Conservation (phyloP, 805 yeast species). For the Ogataea neopini region DNA sequence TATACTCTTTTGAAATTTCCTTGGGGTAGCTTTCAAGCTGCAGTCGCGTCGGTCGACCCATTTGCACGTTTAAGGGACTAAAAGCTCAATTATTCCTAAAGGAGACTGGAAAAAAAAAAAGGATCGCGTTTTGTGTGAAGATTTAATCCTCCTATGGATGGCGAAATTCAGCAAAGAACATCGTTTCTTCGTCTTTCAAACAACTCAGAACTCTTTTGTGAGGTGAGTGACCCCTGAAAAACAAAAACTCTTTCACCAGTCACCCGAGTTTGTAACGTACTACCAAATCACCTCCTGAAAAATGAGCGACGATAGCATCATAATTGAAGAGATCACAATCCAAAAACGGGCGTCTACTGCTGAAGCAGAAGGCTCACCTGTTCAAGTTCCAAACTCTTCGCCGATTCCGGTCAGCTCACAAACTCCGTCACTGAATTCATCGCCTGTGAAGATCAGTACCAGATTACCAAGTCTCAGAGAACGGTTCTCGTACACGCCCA, state of each 20-base stretch:
- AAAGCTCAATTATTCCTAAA: background rate
- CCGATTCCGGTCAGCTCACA: conserved; percentile 29
- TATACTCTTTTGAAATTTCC: background rate
- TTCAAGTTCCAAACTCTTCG: conserved; percentile 55
- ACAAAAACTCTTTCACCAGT: background rate
- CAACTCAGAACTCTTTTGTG: background rate
- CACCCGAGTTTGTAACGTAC: background rate
- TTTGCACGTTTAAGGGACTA: background rate
- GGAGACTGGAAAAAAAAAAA: background rate
- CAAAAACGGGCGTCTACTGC: conserved; percentile 3
- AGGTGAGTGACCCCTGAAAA: background rate
- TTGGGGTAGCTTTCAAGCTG: background rate
- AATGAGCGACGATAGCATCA: conserved; percentile 22
- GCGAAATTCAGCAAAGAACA: background rate
- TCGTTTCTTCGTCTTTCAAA: background rate
- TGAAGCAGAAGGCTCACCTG: conserved; percentile 24
- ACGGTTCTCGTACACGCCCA: conserved; percentile 41
- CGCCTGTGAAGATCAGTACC: conserved; percentile 26
- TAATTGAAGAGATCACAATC: conserved; percentile 14
- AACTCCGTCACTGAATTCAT: conserved; percentile 21
- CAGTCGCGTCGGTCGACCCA: conserved; percentile 12
- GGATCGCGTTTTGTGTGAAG: conserved; percentile 3
- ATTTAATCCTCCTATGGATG: background rate
- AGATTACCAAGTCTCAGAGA: conserved; percentile 40
- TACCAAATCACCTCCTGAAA: background rate